A percentile compares a stretch with the other conserved stretches of the same genome.
Conservation (phyloP, 1,284 basidiomycete species). For the Cutaneotrichosporon arboriforme region DNA sequence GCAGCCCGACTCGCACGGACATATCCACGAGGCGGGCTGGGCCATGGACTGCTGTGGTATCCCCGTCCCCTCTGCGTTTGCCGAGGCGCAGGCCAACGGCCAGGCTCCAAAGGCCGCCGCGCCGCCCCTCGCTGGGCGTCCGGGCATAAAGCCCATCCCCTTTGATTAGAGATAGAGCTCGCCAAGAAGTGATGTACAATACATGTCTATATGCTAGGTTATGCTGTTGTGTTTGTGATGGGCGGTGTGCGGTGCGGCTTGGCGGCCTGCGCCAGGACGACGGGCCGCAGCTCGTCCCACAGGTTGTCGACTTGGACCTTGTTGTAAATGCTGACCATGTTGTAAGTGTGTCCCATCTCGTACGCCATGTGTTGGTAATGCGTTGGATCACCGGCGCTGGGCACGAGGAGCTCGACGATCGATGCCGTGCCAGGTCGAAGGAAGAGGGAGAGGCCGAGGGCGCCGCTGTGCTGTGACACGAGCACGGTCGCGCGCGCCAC, state of each 20-base stretch:
- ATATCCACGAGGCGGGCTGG: conserved; percentile 71
- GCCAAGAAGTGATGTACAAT: too few relatives aligned
- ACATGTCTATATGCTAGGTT: too few relatives aligned
- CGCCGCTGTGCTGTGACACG: conserved; percentile 39
- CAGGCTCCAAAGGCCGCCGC: conserved; percentile 39
- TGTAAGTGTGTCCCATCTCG: conserved; percentile 30
- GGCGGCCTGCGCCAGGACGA: too few relatives aligned
- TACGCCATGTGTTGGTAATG: conserved; percentile 43
- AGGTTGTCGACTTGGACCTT: conserved; percentile 31
- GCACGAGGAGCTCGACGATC: conserved; percentile 37
- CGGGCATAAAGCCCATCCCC: conserved; percentile 71
- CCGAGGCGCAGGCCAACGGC: conserved; percentile 57
- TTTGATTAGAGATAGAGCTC: conserved; percentile 56
- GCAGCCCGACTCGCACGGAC: conserved; percentile 55
- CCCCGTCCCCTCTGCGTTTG: conserved; percentile 76
- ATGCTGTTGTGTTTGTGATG: too few relatives aligned
- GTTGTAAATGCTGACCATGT: conserved; percentile 17
- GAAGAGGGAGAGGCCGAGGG: conserved; percentile 40
- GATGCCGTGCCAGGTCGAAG: conserved; percentile 31
- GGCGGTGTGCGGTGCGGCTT: too few relatives aligned
- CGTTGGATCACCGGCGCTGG: conserved; percentile 23
- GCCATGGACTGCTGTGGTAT: conserved; percentile 81
- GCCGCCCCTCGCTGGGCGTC: conserved; percentile 46
- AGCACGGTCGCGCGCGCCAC: conserved; percentile 36
- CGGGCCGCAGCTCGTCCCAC: conserved; percentile 12